Conservation (phyloP, 163 green algal genomes). For the Coccomyxa subellipsoidea region DNA sequence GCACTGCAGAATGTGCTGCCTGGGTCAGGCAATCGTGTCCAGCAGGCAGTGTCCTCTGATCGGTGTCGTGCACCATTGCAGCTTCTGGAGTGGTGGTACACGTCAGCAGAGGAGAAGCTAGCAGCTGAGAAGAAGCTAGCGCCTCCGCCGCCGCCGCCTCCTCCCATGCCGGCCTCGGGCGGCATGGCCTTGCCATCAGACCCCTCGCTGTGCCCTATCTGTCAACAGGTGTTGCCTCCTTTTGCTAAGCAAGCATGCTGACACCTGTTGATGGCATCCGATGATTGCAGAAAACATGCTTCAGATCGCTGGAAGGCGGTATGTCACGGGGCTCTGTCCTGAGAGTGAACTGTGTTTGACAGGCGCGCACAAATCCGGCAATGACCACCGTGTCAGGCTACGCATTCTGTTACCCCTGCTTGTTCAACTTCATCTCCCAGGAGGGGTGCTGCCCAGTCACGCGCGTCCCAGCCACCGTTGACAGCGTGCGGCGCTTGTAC, state of each 20-base stretch:
- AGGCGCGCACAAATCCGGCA: slow-evolving; percentile 72
- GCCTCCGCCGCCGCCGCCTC: slow-evolving; percentile 67
- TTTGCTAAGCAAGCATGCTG: neutral
- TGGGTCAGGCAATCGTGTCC: too few relatives aligned
- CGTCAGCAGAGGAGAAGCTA: slow-evolving; percentile 72
- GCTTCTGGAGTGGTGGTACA: slow-evolving; percentile 97
- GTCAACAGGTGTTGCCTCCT: slow-evolving; percentile 30
- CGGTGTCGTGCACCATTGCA: slow-evolving; percentile 28
- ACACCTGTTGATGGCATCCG: neutral
- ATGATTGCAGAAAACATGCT: neutral
- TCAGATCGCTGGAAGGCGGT: neutral
- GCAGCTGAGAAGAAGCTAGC: slow-evolving; percentile 44
- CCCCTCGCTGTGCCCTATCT: slow-evolving; percentile 76
- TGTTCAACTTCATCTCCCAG: slow-evolving; percentile 63
- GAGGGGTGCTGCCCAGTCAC: slow-evolving; percentile 81
- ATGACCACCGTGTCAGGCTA: slow-evolving; percentile 75
- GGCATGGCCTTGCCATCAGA: slow-evolving; percentile 73
- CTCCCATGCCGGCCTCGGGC: slow-evolving; percentile 41
- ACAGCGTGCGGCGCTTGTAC: slow-evolving; percentile 83
- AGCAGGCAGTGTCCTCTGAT: neutral
- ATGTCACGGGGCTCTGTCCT: too few relatives aligned
- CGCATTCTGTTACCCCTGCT: slow-evolving; percentile 92
- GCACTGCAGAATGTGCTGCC: too few relatives aligned
- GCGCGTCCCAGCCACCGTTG: slow-evolving; percentile 51
- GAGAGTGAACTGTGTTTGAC: neutral